Conservation (phyloP, 768 basidiomycete genomes). For the Mycena vitilis region DNA sequence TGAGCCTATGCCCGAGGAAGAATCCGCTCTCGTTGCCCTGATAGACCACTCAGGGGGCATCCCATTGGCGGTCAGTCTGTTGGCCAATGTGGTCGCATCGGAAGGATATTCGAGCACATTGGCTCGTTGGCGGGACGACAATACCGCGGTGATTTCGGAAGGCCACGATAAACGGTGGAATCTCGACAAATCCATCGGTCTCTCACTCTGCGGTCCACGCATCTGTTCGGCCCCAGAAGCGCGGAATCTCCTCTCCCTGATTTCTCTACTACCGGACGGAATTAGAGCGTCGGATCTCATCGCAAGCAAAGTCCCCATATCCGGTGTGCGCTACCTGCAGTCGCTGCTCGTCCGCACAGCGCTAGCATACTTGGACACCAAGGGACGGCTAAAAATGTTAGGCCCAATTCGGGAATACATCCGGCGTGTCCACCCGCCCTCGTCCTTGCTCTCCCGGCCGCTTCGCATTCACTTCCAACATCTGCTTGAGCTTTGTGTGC, state of each 20-base stretch:
- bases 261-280: background rate
- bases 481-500: background rate
- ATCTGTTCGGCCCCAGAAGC: background rate
- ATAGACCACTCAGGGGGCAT: background rate
- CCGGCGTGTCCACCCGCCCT: background rate
- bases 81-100: background rate
- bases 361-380: background rate
- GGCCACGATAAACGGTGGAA: background rate
- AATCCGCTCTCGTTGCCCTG: background rate
- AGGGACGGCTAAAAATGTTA: background rate
- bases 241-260: background rate
- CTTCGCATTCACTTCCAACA: background rate
- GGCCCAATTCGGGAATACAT: background rate
- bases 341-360: background rate
- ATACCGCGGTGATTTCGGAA: background rate
- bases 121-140: background rate
- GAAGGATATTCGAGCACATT: background rate
- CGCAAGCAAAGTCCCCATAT: background rate
- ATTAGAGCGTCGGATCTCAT: background rate
- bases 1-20: background rate
- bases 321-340: background rate
- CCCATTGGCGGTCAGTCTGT: background rate
- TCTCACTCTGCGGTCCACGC: background rate
- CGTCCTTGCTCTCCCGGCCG: background rate
- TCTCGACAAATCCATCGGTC: background rate